Evolutionary conservation across 116 monocot genomes (phyloP), one percentile per base, ranked within the genome.

Genomic region (Zostera marina): DNA sequence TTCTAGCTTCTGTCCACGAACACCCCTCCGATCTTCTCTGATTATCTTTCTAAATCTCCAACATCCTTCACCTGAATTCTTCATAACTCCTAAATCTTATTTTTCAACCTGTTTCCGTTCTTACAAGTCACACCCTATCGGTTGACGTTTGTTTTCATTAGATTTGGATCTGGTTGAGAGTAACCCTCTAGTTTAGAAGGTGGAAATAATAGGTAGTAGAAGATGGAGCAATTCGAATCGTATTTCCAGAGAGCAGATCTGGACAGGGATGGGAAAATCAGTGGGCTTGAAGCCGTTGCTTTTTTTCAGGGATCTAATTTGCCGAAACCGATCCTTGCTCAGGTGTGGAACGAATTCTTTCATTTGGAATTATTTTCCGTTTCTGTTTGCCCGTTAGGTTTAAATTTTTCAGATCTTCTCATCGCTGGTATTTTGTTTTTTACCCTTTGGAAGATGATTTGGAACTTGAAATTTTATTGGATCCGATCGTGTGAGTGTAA

Each of bases 181-280:
- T 19, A 51, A 16, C 20, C 19, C 7, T 51, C 20, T 51, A 1
- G 49, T 49, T 32, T 10, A 13, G 49, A 15, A 51, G 20, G 20
- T 17, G 49, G 20, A 21, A 51, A 51, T 3, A 19, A 10, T 51
- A 32, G 5, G 32, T 51, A 51, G 20, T 19, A 51, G 19, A 21
- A 51, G 49, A 58, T 58, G 71, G 71, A 64, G 47, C 25, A 44
- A 21, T 85, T 81, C 63, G 77, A 85, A 13, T 66, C 65, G 22
- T 81, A 79, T 68, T 91, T 90, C 69, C 65, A 48, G 63, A 65
- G 56, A 52, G 87, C 87, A 47, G 87, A 87, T 70, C 79, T 82
- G 79, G 70, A 87, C 61, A 71, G 64, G 63, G 87, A 87, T 58
- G 84, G 84, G 41, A 69, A 65, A 62, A 80, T 88, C 48, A 83